A percentile compares a stretch with the other conserved stretches of the same genome.
These are phyloP conservation scores for Huntiella bhutanensis DNA, from an alignment of 2,329 filamentous ascomycete species.

Conservation along the genomic window DNA sequence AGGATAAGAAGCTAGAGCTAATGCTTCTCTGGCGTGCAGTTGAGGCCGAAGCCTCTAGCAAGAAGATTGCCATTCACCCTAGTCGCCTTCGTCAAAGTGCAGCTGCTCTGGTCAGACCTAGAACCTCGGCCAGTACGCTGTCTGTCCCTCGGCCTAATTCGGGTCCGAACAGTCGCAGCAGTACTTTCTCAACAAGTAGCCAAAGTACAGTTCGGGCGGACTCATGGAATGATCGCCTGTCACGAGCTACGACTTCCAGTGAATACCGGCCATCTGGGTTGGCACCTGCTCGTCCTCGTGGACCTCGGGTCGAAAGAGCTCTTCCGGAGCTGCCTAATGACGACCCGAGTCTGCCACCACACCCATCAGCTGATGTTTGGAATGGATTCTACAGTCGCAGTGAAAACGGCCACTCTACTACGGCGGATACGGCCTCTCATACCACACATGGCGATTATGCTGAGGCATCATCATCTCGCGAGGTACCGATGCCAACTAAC, in stretches of 20 bases:
- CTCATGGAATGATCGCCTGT: too few species aligned
- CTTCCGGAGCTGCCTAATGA: neutral
- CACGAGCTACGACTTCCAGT: neutral
- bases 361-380: too few species aligned
- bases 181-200: neutral
- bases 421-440: neutral
- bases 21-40: constrained; percentile 1
- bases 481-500: too few species aligned
- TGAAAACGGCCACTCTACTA: neutral
- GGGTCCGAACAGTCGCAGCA: too few species aligned
- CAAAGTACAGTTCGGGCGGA: too few species aligned
- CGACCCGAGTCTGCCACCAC: neutral
- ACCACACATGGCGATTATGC: neutral
- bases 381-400: neutral
- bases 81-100: too few species aligned
- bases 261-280: neutral
- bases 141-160: neutral
- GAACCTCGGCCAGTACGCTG: neutral
- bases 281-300: neutral
- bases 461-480: too few species aligned
- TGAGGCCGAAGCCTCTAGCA: constrained; percentile 2
- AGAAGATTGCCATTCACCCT: neutral
- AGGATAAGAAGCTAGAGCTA: constrained; percentile 44
- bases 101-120: neutral
- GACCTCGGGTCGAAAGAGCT: neutral